These are phyloP conservation scores for Globisporangium nagaii DNA, from an alignment of 352 stramenopile genomes.

Conservation along the genomic window DNA sequence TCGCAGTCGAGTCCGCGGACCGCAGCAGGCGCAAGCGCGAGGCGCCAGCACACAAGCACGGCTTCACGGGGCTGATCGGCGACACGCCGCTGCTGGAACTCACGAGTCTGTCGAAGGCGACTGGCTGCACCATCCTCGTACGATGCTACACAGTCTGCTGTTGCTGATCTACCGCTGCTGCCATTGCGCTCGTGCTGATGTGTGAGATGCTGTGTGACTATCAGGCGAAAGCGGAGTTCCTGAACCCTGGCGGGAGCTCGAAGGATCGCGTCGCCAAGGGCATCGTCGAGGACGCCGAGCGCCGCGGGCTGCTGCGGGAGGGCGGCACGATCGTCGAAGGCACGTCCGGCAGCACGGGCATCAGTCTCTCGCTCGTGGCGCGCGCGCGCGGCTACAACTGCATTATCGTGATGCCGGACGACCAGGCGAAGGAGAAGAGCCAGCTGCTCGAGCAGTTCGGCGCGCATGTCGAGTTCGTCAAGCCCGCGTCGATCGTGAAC, in stretches of 20 bases:
- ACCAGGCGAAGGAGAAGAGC: constrained; percentile 93
- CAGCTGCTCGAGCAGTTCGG: constrained; percentile 77
- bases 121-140: constrained; percentile 87
- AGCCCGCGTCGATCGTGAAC: constrained; percentile 95
- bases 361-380: constrained; percentile 93
- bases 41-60: constrained; percentile 19
- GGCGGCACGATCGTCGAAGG: constrained; percentile 96
- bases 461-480: constrained; percentile 85
- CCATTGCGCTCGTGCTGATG: not conserved
- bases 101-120: constrained; percentile 84
- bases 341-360: constrained; percentile 97
- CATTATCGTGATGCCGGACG: constrained; percentile 97
- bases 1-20: constrained; percentile 22
- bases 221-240: constrained; percentile 93
- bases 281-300: constrained; percentile 94
- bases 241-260: constrained; percentile 96
- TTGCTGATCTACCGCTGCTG: not conserved
- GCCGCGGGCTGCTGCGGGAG: constrained; percentile 72
- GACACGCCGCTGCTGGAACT: constrained; percentile 93
- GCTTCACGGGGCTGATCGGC: constrained; percentile 88
- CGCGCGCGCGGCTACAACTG: constrained; percentile 91
- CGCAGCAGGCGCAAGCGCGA: constrained; percentile 10
- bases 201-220: not conserved
- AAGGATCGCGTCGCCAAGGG: constrained; percentile 96
- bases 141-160: not conserved